Conservation (phyloP, 2,329 filamentous ascomycete species). For the Alternaria rosae region DNA sequence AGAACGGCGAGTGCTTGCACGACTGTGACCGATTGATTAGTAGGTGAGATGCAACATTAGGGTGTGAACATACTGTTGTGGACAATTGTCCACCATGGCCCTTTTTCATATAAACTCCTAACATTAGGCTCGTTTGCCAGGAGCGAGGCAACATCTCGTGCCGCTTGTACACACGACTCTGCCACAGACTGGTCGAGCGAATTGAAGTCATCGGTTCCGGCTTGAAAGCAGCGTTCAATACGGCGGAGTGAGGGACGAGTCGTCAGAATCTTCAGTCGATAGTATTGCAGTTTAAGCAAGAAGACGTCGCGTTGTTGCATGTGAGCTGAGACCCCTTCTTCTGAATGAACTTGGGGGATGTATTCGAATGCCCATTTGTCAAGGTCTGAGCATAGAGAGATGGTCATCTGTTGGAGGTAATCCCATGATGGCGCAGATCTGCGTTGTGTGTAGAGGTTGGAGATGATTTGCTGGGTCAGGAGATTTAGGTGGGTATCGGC, state of each 20-base stretch:
- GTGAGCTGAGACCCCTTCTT: neutral
- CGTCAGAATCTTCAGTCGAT: conserved; percentile 41
- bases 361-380: conserved; percentile 35
- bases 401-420: conserved; percentile 36
- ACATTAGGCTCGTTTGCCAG: conserved; percentile 33
- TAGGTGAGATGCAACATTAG: neutral
- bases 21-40: conserved; percentile 16
- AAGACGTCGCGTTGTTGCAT: conserved; percentile 16
- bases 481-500: conserved; percentile 9
- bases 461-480: conserved; percentile 16
- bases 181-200: conserved; percentile 40
- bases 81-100: conserved; percentile 51
- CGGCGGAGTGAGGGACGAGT: conserved; percentile 47
- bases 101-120: conserved; percentile 15
- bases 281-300: conserved; percentile 38
- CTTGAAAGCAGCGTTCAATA: conserved; percentile 36
- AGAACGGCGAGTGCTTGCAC: conserved; percentile 48
- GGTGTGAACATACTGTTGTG: conserved; percentile 18
- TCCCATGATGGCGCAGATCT: conserved; percentile 40
- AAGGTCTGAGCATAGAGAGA: conserved; percentile 32
- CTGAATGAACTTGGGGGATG: neutral
- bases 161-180: conserved; percentile 41
- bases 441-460: conserved; percentile 39
- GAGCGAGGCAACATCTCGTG: conserved; percentile 35
- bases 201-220: conserved; percentile 34